Conservation (phyloP, 441 rosid genomes). For the Jatropha podagrica region DNA sequence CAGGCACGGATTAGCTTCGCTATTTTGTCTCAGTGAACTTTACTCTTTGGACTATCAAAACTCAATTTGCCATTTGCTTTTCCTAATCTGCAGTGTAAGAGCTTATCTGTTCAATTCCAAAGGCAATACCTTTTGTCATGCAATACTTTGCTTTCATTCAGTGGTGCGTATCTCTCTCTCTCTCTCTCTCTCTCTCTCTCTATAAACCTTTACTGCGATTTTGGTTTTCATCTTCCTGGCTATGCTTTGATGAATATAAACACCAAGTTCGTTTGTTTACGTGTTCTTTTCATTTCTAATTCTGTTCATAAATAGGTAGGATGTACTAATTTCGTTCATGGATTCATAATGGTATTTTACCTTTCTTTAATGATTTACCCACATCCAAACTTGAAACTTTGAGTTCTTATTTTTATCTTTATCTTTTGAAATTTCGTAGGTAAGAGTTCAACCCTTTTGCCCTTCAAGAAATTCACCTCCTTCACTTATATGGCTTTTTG, state of each 20-base stretch:
- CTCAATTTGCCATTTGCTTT: background rate
- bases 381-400: too few species aligned
- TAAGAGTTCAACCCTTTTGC: background rate
- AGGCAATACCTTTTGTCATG: background rate
- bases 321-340: too few species aligned
- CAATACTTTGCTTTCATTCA: slow-evolving; percentile 7
- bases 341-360: background rate
- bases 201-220: background rate
- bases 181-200: background rate
- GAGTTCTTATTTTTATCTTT: too few species aligned
- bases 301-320: background rate
- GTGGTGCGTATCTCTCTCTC: background rate
- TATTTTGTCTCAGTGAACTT: too few species aligned
- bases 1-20: too few species aligned
- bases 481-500: background rate
- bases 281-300: background rate
- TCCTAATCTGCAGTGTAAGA: background rate
- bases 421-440: background rate
- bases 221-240: background rate
- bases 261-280: background rate
- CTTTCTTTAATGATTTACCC: too few species aligned
- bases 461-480: background rate
- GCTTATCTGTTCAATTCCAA: background rate
- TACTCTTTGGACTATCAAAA: background rate
- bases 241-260: too few species aligned